Conservation (phyloP, 2,329 filamentous ascomycete species). For the Fusarium lyarnte region DNA sequence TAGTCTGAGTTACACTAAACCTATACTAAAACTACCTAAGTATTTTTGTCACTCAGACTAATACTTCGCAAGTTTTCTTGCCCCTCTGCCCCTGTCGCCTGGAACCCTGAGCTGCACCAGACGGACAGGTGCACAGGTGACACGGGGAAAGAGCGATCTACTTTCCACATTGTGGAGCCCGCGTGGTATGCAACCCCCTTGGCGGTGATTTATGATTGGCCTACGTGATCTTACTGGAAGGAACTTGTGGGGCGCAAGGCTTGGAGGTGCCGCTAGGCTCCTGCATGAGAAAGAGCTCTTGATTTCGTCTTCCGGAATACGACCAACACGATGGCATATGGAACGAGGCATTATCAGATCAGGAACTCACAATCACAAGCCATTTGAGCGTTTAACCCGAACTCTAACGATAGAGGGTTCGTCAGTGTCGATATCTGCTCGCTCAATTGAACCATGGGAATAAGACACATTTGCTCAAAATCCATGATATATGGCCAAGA, state of each 20-base stretch:
- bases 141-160: conserved; percentile 31
- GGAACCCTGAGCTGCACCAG: not conserved
- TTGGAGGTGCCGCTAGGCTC: conserved; percentile 25
- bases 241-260: conserved; percentile 21
- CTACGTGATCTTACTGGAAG: not conserved
- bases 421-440: not conserved
- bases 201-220: conserved; percentile 2
- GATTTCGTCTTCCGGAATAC: conserved; percentile 12
- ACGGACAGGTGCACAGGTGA: conserved; percentile 22
- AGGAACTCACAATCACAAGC: not conserved
- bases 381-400: not conserved
- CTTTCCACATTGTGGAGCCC: conserved; percentile 13
- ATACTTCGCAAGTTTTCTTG: not conserved
- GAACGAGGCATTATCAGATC: not conserved
- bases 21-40: rapidly evolving
- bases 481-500: conserved; percentile 33
- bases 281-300: not conserved
- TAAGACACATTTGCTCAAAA: not conserved
- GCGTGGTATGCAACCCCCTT: conserved; percentile 13
- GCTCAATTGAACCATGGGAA: not conserved
- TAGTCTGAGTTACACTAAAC: no score
- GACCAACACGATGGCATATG: conserved; percentile 9
- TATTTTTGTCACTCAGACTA: rapidly evolving
- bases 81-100: not conserved
- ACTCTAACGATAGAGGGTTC: not conserved